Evolutionary conservation across 495 filamentous ascomycete genomes (phyloP).

Genomic region (Hypoxylon intermedium): DNA sequence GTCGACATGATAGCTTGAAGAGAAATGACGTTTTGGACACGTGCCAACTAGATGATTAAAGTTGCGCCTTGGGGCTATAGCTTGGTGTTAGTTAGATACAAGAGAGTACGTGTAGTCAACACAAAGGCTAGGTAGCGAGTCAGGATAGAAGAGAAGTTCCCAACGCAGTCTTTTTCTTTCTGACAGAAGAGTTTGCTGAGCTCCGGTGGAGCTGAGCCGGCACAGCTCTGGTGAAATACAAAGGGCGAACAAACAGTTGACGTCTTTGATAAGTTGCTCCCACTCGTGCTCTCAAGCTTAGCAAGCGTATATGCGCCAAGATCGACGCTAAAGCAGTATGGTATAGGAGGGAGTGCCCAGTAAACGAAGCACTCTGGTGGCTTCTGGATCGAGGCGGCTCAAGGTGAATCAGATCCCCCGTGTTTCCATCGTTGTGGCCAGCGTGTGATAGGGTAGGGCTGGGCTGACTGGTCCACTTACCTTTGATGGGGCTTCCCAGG

Average conservation of each 20-base stretch:
- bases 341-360: constrained; percentile 4
- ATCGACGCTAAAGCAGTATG: constrained; percentile 22
- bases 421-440: constrained; percentile 13
- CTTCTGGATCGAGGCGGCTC: constrained; percentile 20
- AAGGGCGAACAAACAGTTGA: constrained; percentile 10
- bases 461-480: constrained; percentile 30
- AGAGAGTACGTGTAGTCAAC: neutral
- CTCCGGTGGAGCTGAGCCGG: constrained; percentile 22
- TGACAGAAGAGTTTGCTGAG: no score
- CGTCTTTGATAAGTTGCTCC: constrained; percentile 25
- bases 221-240: constrained; percentile 26
- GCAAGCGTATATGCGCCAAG: constrained; percentile 5
- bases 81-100: constrained; percentile 4
- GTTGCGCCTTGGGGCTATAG: constrained; percentile 1
- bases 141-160: constrained; percentile 1
- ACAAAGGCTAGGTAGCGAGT: constrained; percentile 3
- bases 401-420: constrained; percentile 19
- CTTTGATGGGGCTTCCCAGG: constrained; percentile 16
- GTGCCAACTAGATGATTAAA: neutral
- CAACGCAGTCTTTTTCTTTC: neutral
- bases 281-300: constrained; percentile 5
- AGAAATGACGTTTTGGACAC: constrained; percentile 1
- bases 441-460: constrained; percentile 28
- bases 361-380: constrained; percentile 4
- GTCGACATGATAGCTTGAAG: constrained; percentile 39